Evolutionary conservation across 257 asterid species (phyloP), one percentile per base, ranked within the genome.

Genomic region (Rehmannia glutinosa): DNA sequence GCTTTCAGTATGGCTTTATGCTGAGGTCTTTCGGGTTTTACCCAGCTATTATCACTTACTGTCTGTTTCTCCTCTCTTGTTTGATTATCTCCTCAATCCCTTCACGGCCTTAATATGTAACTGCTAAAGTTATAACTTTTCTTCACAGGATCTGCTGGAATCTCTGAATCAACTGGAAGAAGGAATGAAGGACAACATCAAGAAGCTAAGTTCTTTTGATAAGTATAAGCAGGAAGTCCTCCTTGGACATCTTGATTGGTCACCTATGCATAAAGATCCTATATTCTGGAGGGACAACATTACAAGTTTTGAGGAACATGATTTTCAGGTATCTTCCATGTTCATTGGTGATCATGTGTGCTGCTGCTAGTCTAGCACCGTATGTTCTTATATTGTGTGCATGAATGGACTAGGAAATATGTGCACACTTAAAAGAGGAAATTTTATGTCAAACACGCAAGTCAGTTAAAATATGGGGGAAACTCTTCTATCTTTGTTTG

Each of bases 201-300:
- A 86, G 82, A 79, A 65, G 78, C 83, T 86, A 36, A 88, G 96
- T 74, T 88, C 95, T 60, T 88, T 84, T 2, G 96, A 91, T 27
- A 86, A 82, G 83, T 88, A 86, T 78, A 88, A 91, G 84, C 93
- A 86, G 82, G 96, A 86, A 77, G 88, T 85, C 73, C 87, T 91
- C 62, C 97, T 91, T 41, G 97, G 96, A 59, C 95, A 78, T 76
- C 96, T 91, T 64, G 92, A 91, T 71, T 91, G 97, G 96, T 78
- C 93, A 35, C 96, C 96, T 8, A 88, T 88, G 97, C 97, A 91
- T 81, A 88, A 84, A 63, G 96, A 91, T 83, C 91, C 95, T 36
- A 35, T 73, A 42, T 91, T 91, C 83, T 91, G 97, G 97, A 76
- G 82, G 64, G 96, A 91, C 20, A 86, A 88, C 73, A 79, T 82